A percentile compares a stretch with the other conserved stretches of the same genome.
These are phyloP conservation scores for Lathyrus oleraceus DNA, from an alignment of 306 rosid genomes.

Conservation along the genomic window DNA sequence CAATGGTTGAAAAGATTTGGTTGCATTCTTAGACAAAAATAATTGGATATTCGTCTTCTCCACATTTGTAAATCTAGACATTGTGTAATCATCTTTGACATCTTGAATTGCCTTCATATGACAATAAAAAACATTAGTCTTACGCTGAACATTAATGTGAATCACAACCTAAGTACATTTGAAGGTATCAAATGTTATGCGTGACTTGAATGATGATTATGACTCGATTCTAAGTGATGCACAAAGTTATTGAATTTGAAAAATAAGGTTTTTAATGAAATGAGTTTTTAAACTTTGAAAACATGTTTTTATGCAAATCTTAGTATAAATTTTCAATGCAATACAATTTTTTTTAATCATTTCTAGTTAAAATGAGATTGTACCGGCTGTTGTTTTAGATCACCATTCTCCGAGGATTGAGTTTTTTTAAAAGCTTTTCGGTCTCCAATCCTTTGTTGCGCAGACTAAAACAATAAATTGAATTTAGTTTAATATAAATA, in stretches of 20 bases:
- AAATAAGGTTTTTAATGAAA: too few species aligned
- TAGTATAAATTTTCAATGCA: too few species aligned
- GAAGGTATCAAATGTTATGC: background rate
- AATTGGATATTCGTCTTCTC: slow-evolving; percentile 34
- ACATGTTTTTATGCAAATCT: too few species aligned
- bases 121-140: slow-evolving; percentile 22
- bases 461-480: slow-evolving; percentile 41
- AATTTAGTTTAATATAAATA: slow-evolving; percentile 25
- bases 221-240: background rate
- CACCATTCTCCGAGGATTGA: slow-evolving; percentile 42
- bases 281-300: too few species aligned
- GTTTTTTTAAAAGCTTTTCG: slow-evolving; percentile 40
- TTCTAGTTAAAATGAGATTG: too few species aligned
- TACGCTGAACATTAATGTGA: background rate
- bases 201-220: background rate
- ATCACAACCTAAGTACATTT: background rate
- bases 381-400: slow-evolving; percentile 69
- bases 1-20: slow-evolving; percentile 48
- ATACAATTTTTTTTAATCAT: too few species aligned
- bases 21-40: slow-evolving; percentile 48
- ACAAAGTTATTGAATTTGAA: too few species aligned
- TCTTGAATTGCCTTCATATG: slow-evolving; percentile 56
- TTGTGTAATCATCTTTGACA: slow-evolving; percentile 42
- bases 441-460: slow-evolving; percentile 53
- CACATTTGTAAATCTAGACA: slow-evolving; percentile 36